Conservation (phyloP, 805 yeast species). For the Jamesozyma piceae region DNA sequence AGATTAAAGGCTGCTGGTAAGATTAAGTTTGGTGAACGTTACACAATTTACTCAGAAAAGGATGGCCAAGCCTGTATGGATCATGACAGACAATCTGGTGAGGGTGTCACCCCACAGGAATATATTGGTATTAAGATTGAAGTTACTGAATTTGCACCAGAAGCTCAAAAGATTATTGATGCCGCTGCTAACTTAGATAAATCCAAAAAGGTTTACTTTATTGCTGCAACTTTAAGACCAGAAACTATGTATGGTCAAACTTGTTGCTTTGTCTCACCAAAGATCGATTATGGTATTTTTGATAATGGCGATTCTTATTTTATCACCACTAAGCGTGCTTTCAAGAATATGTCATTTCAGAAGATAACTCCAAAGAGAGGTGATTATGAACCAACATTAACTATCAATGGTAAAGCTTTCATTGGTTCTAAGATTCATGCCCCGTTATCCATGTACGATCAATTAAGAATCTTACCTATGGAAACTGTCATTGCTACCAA, state of each 20-base stretch:
- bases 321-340: constrained; percentile 89
- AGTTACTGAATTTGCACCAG: constrained; percentile 47
- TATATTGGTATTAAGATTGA: constrained; percentile 87
- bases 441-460: constrained; percentile 62
- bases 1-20: constrained; percentile 75
- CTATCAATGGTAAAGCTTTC: constrained; percentile 60
- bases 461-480: constrained; percentile 87
- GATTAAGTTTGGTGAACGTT: constrained; percentile 96
- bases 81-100: constrained; percentile 95
- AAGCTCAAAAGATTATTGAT: constrained; percentile 32
- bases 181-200: constrained; percentile 30
- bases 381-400: constrained; percentile 47
- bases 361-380: constrained; percentile 87
- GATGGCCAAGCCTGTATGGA: constrained; percentile 99
- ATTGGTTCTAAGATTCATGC: constrained; percentile 83
- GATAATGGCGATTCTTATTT: constrained; percentile 70
- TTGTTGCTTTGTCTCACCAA: constrained; percentile 95
- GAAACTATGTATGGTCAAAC: constrained; percentile 99
- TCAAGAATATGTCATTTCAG: constrained; percentile 95
- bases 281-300: constrained; percentile 83
- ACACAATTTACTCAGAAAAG: constrained; percentile 92
- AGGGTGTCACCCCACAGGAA: constrained; percentile 95
- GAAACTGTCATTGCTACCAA: constrained; percentile 89
- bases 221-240: constrained; percentile 96
- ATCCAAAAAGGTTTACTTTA: constrained; percentile 63